Evolutionary conservation across 306 rosid species (phyloP).

Genomic region (Sicyos edulis): DNA sequence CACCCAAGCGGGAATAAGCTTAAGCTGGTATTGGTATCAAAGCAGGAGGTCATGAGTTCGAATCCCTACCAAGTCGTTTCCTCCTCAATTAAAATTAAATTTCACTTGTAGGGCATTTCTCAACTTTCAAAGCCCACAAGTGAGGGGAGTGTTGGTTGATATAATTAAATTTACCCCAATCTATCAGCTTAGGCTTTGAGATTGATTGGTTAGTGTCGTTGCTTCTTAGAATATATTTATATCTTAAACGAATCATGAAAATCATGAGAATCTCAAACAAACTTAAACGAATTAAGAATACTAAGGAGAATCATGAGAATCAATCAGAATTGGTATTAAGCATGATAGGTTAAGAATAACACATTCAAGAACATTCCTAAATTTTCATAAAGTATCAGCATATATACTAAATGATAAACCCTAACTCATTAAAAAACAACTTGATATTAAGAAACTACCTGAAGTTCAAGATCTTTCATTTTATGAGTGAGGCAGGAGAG

Average conservation of each 20-base stretch:
- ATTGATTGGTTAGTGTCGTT: neutral
- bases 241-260: neutral
- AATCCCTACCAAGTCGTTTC: no score
- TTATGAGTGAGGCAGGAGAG: slow-evolving; percentile 59
- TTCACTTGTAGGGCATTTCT: no score
- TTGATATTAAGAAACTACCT: slow-evolving; percentile 44
- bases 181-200: no score
- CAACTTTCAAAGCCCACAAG: no score
- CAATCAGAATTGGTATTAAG: neutral
- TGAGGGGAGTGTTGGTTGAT: no score
- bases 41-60: no score
- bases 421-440: neutral
- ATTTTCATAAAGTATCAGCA: neutral
- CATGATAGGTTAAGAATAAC: neutral
- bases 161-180: no score
- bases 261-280: neutral
- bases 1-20: no score
- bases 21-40: no score
- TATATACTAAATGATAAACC: neutral
- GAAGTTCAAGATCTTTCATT: slow-evolving; percentile 75
- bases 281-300: neutral
- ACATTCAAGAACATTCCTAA: neutral
- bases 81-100: no score
- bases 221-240: neutral
- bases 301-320: neutral